These are phyloP conservation scores for Camellia japonica DNA, from an alignment of 148 eudicot genomes.

Conservation along the genomic window DNA sequence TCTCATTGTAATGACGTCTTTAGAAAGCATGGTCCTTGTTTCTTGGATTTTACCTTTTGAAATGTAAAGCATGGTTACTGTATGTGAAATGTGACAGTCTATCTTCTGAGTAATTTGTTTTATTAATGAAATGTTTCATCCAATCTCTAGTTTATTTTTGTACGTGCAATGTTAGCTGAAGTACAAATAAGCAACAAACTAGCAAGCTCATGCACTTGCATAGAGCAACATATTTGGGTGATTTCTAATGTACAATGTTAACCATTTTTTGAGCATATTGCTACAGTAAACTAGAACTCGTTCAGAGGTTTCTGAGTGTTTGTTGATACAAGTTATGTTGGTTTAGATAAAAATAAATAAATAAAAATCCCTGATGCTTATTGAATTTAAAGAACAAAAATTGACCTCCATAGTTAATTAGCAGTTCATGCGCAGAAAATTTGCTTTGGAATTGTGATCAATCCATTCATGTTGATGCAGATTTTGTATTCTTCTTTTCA, in stretches of 20 bases:
- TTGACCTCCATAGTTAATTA: not conserved
- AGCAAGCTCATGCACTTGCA: too few species aligned
- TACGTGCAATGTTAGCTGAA: too few species aligned
- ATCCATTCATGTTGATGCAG: not conserved
- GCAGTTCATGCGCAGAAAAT: not conserved
- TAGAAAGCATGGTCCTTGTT: constrained; percentile 1
- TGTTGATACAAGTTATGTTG: too few species aligned
- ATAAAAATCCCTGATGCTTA: not conserved
- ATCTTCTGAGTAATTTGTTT: not conserved
- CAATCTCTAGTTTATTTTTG: too few species aligned
- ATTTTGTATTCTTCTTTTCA: not conserved
- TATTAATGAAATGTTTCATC: not conserved
- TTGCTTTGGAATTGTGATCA: not conserved
- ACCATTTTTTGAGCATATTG: too few species aligned
- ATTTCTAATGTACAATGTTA: too few species aligned
- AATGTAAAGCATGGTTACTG: not conserved
- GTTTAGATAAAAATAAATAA: too few species aligned
- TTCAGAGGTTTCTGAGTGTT: too few species aligned
- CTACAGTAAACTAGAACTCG: too few species aligned
- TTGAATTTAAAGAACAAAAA: not conserved
- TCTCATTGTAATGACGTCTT: not conserved
- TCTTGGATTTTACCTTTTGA: not conserved
- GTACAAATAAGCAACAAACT: too few species aligned
- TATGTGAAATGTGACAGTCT: not conserved
- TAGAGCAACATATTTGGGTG: too few species aligned